phyloP scores from a whole-genome alignment of 305 asterid species.

The Fraxinus paxiana region DNA sequence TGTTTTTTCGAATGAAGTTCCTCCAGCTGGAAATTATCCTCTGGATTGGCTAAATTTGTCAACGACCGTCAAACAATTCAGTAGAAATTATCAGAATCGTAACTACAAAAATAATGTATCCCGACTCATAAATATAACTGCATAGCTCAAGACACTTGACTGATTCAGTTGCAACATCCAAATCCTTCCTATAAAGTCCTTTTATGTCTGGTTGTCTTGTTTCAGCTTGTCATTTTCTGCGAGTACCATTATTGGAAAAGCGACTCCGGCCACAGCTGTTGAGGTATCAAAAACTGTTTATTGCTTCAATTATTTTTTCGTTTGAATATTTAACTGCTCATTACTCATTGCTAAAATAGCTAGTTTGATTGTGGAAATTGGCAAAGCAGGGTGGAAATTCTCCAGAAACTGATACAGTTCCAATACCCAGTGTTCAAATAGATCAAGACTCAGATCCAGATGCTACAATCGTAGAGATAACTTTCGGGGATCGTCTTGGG shows the following conservation, averaged over 20 bases:
- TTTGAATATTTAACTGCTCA: slow-evolving; percentile 11
- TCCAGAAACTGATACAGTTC: slow-evolving; percentile 54
- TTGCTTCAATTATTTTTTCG: slow-evolving; percentile 1
- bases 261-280: slow-evolving; percentile 57
- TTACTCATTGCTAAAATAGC: neutral
- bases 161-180: slow-evolving; percentile 13
- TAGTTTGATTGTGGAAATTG: slow-evolving; percentile 22
- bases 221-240: slow-evolving; percentile 51
- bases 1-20: neutral
- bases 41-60: neutral
- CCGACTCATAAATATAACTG: neutral
- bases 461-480: slow-evolving; percentile 84
- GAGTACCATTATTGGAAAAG: slow-evolving; percentile 48
- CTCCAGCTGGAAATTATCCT: neutral
- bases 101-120: neutral
- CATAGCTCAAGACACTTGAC: neutral
- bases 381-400: slow-evolving; percentile 58
- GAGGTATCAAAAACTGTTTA: slow-evolving; percentile 50
- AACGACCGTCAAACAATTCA: neutral
- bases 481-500: slow-evolving; percentile 97
- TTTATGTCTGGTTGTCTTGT: slow-evolving; percentile 28
- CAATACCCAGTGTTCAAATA: slow-evolving; percentile 70
- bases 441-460: slow-evolving; percentile 90
- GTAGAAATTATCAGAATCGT: neutral
- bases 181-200: slow-evolving; percentile 12